A percentile compares a stretch with the other conserved stretches of the same genome.
Evolutionary conservation across 768 basidiomycete genomes (phyloP).

Genomic region (Suillus discolor): DNA sequence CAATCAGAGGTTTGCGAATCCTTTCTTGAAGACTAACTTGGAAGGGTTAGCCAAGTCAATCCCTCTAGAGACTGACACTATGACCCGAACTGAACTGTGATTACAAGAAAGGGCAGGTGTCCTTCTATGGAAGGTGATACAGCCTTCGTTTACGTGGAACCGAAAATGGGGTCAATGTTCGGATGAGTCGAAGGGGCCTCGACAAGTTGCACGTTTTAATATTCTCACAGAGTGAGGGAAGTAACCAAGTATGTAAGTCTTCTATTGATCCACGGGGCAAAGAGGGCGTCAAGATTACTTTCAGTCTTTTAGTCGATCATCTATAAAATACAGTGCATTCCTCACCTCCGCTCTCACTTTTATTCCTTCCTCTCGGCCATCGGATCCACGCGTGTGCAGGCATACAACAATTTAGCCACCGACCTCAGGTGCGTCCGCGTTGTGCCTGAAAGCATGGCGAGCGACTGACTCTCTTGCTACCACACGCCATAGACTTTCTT

Average conservation of each 20-base stretch:
- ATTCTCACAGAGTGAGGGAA: conserved; percentile 23
- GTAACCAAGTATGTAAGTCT: conserved; percentile 27
- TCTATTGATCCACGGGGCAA: conserved; percentile 18
- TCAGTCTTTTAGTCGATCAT: conserved; percentile 7
- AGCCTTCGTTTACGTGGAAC: not conserved
- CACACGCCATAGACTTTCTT: not conserved
- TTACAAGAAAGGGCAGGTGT: not conserved
- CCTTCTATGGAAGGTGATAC: not conserved
- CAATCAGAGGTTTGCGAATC: not conserved
- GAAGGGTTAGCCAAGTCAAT: not conserved
- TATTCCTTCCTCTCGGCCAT: conserved; percentile 9
- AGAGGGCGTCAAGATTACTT: conserved; percentile 11
- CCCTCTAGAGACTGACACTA: not conserved
- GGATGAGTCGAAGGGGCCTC: not conserved
- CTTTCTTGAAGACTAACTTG: not conserved
- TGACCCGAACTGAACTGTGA: not conserved
- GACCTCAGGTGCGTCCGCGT: not conserved
- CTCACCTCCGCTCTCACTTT: conserved; percentile 9
- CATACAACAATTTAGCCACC: conserved; percentile 24
- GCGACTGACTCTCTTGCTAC: not conserved
- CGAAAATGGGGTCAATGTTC: not conserved
- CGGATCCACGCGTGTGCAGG: conserved; percentile 22
- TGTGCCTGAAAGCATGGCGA: not conserved
- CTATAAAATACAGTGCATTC: conserved; percentile 25
- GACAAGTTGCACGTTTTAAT: conserved; percentile 1